Base-by-base conservation (phyloP, 768 basidiomycete genomes). In the Suillus cothurnatus region DNA sequence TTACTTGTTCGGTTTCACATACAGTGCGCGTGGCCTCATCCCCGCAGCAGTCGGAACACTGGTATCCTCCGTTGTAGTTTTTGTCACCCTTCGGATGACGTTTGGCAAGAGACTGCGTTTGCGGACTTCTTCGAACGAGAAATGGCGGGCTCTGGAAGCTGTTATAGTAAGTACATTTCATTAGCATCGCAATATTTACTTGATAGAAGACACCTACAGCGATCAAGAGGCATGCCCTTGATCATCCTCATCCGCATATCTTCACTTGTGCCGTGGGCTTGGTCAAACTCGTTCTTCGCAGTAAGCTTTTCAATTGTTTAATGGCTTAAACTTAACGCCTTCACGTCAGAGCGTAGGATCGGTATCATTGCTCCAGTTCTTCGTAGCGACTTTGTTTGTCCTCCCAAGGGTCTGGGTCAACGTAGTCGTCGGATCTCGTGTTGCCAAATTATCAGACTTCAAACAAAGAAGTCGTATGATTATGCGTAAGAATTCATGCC, bases 261-360 rank as follows among this genome's bases (percentile, higher is more conserved):
- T 6, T 88, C 94, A 4, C 86, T 95, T 74, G 92, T 92, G 57
- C 92, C 94, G 4, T 94, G 92, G 91, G 89, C 90, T 0, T 95
- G 94, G 71, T 87, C 89, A 23, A 94, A 93, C 65, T 80, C 88
- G 1, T 79, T 95, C n/a, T 93, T 93, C 71, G 88, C 91, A 31
- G 91, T 91, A 68, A 78, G 88, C 81, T 58, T 38, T 67, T 56
- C 15, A 26, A 38, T 41, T 55, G 41, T 58, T 49, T 58, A 62
- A 7, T 66, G 4, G 49, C 61, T 39, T 61, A 49, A 38, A 57
- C 14, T 61, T 70, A 53, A 70, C 8, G n/a, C 41, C 21, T 62
- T 55, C 19, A 61, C 41, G 61, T 61, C 63, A 92, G 85, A 90
- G 90, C 39, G 91, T 95, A 62, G 83, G 87, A 72, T 79, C 90